phyloP scores from a whole-genome alignment of 176 grass and related monocot genomes.

The Bolboschoenus planiculmis region DNA sequence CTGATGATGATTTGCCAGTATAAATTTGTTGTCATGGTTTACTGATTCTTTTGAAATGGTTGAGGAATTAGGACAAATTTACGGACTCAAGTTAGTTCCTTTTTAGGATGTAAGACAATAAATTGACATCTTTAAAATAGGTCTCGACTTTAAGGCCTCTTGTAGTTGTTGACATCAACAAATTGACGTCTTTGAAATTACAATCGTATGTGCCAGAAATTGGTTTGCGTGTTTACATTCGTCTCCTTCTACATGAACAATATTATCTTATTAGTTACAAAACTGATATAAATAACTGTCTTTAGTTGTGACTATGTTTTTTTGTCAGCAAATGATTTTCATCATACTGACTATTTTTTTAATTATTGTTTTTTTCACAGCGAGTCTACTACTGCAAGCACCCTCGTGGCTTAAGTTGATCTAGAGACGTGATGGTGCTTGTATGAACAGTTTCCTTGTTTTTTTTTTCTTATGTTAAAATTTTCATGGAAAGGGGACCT shows the following conservation, averaged over 20 bases:
- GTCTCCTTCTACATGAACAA: background rate
- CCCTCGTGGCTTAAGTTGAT: slow-evolving; percentile 52
- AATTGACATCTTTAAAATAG: background rate
- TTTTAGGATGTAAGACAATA: background rate
- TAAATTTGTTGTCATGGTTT: background rate
- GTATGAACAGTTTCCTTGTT: background rate
- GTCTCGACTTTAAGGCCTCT: too few relatives aligned
- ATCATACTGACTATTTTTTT: background rate
- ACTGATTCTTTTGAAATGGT: background rate
- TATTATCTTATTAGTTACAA: background rate
- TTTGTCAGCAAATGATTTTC: background rate
- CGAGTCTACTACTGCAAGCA: slow-evolving; percentile 54
- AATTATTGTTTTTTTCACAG: slow-evolving; percentile 23
- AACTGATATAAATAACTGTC: background rate
- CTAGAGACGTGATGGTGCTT: background rate
- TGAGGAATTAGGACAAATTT: background rate
- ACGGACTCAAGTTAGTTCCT: background rate
- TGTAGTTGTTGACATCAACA: background rate
- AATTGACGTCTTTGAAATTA: background rate
- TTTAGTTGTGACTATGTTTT: background rate
- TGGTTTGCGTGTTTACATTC: background rate
- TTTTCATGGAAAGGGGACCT: background rate
- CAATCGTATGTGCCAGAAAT: background rate
- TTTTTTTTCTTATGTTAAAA: slow-evolving; percentile 1
- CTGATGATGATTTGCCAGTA: background rate